These are phyloP conservation scores for Hyphodiscus hymeniophilus DNA, from an alignment of 495 filamentous ascomycete species.

Conservation along the genomic window DNA sequence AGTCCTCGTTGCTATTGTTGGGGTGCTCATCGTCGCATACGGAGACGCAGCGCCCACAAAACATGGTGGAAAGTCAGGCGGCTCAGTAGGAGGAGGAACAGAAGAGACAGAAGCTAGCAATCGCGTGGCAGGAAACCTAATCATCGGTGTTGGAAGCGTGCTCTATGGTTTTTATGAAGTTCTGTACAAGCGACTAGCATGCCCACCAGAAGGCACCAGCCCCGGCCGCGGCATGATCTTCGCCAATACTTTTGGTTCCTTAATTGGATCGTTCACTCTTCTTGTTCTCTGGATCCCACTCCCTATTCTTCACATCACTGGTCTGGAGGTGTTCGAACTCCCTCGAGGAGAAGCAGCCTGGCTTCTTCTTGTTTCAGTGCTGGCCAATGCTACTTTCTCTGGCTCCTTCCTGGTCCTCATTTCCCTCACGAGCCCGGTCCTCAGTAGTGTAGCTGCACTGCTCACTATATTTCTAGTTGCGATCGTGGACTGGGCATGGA, in stretches of 20 bases:
- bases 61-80: conserved; percentile 43
- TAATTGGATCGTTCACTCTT: conserved; percentile 80
- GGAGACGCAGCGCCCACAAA: conserved; percentile 52
- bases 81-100: conserved; percentile 31
- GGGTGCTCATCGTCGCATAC: conserved; percentile 89
- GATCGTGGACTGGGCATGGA: conserved; percentile 78
- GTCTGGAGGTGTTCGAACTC: conserved; percentile 73
- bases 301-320: conserved; percentile 69
- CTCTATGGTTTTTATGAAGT: conserved; percentile 97
- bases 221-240: conserved; percentile 82
- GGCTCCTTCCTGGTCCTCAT: conserved; percentile 93
- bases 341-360: conserved; percentile 68
- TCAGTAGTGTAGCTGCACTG: conserved; percentile 84
- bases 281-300: conserved; percentile 86
- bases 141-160: conserved; percentile 89
- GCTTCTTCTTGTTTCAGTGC: conserved; percentile 69
- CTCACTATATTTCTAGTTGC: conserved; percentile 96
- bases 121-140: conserved; percentile 71
- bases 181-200: conserved; percentile 84
- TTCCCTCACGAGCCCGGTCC: conserved; percentile 81
- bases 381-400: conserved; percentile 83
- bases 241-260: conserved; percentile 79
- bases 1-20: conserved; percentile 75
- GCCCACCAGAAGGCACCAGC: conserved; percentile 81
- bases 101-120: conserved; percentile 34